A percentile compares a stretch with the other conserved stretches of the same genome.
phyloP scores from a whole-genome alignment of 2,329 filamentous ascomycete species.

The Alternaria sp. region DNA sequence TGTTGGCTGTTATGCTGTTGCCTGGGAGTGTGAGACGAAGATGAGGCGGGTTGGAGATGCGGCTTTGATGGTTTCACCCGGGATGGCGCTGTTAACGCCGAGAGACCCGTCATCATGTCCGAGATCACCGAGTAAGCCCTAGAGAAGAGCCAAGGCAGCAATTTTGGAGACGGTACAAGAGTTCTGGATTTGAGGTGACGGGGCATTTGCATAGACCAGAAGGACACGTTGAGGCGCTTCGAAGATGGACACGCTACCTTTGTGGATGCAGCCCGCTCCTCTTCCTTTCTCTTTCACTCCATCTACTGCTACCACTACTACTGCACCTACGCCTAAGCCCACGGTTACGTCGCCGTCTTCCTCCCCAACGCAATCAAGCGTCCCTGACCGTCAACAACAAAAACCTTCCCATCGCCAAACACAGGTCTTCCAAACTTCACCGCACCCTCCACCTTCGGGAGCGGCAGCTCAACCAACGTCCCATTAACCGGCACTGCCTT shows the following conservation, averaged over 20 bases:
- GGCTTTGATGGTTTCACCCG: conserved; percentile 1
- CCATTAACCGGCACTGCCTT: conserved; percentile 51
- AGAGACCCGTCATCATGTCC: not conserved
- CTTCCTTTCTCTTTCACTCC: not conserved
- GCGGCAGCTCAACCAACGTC: conserved; percentile 40
- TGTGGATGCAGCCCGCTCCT: conserved; percentile 6
- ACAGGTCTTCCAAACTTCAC: conserved; percentile 50
- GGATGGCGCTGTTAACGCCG: not conserved
- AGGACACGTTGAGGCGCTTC: not conserved
- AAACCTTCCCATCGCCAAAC: conserved; percentile 48
- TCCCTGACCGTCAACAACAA: conserved; percentile 27
- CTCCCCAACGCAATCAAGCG: conserved; percentile 14
- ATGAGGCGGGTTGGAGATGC: not conserved
- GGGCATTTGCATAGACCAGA: not conserved
- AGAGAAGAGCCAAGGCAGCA: not conserved
- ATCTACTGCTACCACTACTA: not conserved
- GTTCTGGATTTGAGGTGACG: not conserved
- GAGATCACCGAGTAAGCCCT: not conserved
- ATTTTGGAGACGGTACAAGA: not conserved
- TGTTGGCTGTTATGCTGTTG: conserved; percentile 1
- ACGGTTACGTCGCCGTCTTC: not conserved
- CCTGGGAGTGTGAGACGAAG: not conserved
- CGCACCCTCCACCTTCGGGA: conserved; percentile 48
- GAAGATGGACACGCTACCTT: conserved; percentile 2
- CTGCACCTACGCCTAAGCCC: not conserved